Conservation (phyloP, 352 stramenopile genomes). For the Pythium dissimile region DNA sequence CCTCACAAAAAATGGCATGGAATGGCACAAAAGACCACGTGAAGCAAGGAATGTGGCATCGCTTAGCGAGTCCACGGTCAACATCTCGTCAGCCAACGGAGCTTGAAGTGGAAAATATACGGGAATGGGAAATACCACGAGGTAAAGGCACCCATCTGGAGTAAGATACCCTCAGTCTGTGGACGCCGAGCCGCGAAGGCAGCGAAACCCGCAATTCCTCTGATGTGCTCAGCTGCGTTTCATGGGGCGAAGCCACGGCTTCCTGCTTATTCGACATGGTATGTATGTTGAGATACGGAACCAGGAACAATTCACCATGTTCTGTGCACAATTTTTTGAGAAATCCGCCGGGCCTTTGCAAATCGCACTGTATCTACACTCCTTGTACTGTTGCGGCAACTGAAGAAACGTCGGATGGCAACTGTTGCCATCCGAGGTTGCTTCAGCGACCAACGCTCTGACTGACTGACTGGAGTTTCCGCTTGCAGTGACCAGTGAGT, state of each 20-base stretch:
- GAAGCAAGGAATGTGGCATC: not conserved
- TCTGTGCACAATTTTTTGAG: not conserved
- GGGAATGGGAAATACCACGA: not conserved
- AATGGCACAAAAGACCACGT: not conserved
- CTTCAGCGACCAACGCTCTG: not conserved
- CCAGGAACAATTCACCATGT: not conserved
- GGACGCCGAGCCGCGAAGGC: not conserved
- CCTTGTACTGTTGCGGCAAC: not conserved
- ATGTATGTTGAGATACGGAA: not conserved
- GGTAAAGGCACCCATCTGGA: not conserved
- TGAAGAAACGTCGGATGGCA: no score
- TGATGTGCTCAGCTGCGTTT: not conserved
- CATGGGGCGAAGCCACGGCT: not conserved
- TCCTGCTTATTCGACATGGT: no score
- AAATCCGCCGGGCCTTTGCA: slow-evolving; percentile 3
- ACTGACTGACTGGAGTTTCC: no score
- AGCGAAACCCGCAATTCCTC: no score
- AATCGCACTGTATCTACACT: not conserved
- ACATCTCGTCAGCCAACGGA: not conserved
- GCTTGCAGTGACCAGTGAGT: no score
- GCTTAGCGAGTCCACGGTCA: not conserved
- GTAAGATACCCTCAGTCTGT: not conserved
- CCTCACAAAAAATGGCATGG: not conserved
- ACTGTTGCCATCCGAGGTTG: no score
- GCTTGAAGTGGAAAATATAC: not conserved